phyloP scores from a whole-genome alignment of 805 yeast species.

The Barnettozyma botsteinii region DNA sequence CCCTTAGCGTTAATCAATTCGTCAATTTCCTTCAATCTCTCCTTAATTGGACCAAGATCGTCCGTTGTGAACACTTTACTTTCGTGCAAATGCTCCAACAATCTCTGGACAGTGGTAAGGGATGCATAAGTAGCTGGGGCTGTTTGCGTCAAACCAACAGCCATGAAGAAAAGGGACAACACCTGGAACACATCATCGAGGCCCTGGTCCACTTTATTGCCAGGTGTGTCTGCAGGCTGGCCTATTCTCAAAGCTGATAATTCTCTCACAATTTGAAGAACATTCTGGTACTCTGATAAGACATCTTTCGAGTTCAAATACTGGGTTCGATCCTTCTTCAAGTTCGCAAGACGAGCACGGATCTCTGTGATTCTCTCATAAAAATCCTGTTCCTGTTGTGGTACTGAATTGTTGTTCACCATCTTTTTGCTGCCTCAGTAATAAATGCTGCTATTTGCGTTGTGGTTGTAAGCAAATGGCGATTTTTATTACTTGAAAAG shows the following conservation, averaged over 20 bases:
- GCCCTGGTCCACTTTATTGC: slow-evolving; percentile 57
- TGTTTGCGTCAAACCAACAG: slow-evolving; percentile 84
- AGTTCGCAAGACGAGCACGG: slow-evolving; percentile 36
- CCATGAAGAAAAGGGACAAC: slow-evolving; percentile 77
- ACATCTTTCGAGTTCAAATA: slow-evolving; percentile 66
- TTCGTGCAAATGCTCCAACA: slow-evolving; percentile 77
- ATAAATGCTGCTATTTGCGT: no score
- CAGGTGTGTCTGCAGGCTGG: slow-evolving; percentile 22
- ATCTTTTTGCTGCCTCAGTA: no score
- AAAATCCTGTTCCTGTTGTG: slow-evolving; percentile 32
- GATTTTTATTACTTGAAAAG: no score
- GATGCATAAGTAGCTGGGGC: slow-evolving; percentile 96
- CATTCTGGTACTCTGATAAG: slow-evolving; percentile 51
- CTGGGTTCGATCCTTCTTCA: slow-evolving; percentile 60
- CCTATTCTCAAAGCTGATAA: slow-evolving; percentile 43
- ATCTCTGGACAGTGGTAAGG: slow-evolving; percentile 75
- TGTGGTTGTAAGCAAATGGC: no score
- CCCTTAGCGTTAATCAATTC: slow-evolving; percentile 40
- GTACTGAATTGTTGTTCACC: slow-evolving; percentile 31
- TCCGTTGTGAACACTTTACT: slow-evolving; percentile 76
- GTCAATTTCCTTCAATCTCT: slow-evolving; percentile 64
- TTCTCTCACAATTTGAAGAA: slow-evolving; percentile 47
- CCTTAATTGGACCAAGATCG: slow-evolving; percentile 74
- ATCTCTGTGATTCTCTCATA: slow-evolving; percentile 36
- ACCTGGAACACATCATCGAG: slow-evolving; percentile 89